These are phyloP conservation scores for Spirogloea muscicola DNA, from an alignment of 139 green algal species.

Conservation along the genomic window DNA sequence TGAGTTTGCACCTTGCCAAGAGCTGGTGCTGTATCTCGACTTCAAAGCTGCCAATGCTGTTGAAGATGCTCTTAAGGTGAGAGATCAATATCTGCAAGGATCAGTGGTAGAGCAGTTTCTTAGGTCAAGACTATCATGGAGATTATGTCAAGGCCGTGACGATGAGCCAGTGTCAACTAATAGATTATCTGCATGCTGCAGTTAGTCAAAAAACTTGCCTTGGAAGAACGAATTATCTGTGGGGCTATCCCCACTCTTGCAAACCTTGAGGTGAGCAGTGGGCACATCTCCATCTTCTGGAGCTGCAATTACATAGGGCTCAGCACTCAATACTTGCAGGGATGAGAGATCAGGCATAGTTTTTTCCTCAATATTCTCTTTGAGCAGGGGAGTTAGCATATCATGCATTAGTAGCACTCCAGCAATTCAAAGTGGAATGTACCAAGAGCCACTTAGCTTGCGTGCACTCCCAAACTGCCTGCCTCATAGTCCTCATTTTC, in stretches of 20 bases:
- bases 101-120: not conserved
- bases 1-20: conserved; percentile 7
- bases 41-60: conserved; percentile 18
- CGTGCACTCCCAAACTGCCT: too few species aligned
- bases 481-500: too few species aligned
- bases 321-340: not conserved
- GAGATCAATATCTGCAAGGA: too few species aligned
- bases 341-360: not conserved
- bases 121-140: not conserved
- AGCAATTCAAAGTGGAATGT: too few species aligned
- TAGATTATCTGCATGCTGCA: not conserved
- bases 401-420: too few species aligned
- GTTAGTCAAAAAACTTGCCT: conserved; percentile 5
- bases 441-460: too few species aligned
- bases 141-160: not conserved
- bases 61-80: conserved; percentile 22
- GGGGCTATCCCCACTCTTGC: conserved; percentile 19
- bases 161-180: not conserved
- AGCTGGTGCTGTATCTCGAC: conserved; percentile 28
- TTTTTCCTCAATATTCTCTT: not conserved
- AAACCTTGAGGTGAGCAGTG: conserved; percentile 36
- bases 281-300: conserved; percentile 1
- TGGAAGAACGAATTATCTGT: conserved; percentile 9
- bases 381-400: too few species aligned
- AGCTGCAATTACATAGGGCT: conserved; percentile 3